A percentile compares a stretch with the other conserved stretches of the same genome.
Evolutionary conservation across 2,329 filamentous ascomycete species (phyloP).

Genomic region (Trichoderma gracile): DNA sequence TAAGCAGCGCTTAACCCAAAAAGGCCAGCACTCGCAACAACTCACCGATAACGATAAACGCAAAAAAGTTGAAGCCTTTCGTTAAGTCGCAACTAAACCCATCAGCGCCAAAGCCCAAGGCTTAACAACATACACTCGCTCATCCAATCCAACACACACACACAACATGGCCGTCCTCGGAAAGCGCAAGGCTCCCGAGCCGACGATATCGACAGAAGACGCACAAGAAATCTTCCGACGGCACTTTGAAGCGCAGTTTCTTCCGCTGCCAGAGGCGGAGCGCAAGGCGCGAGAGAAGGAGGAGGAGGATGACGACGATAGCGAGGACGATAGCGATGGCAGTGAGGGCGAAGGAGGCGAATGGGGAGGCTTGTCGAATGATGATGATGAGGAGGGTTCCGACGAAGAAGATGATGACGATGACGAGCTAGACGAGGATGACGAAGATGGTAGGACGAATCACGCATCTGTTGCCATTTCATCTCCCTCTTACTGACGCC

Average conservation of each 20-base stretch:
- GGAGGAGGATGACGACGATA: conserved; percentile 33
- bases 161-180: conserved; percentile 48
- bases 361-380: conserved; percentile 36
- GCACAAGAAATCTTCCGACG: conserved; percentile 75
- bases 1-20: too few species aligned
- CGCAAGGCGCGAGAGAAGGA: conserved; percentile 36
- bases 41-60: too few species aligned
- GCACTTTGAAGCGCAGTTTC: conserved; percentile 87
- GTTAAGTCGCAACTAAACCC: too few species aligned
- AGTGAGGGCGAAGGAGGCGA: conserved; percentile 32
- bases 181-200: conserved; percentile 49
- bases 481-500: conserved; percentile 17
- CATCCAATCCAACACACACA: background rate
- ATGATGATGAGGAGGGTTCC: conserved; percentile 30
- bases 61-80: too few species aligned
- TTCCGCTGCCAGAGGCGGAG: conserved; percentile 58
- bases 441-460: background rate
- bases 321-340: conserved; percentile 39
- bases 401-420: conserved; percentile 23
- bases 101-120: background rate
- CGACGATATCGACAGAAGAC: conserved; percentile 47
- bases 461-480: background rate
- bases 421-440: conserved; percentile 23
- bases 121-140: background rate
- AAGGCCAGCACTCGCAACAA: too few species aligned